Evolutionary conservation across 148 eudicot species (phyloP).

Genomic region (Rhododendron henanense): DNA sequence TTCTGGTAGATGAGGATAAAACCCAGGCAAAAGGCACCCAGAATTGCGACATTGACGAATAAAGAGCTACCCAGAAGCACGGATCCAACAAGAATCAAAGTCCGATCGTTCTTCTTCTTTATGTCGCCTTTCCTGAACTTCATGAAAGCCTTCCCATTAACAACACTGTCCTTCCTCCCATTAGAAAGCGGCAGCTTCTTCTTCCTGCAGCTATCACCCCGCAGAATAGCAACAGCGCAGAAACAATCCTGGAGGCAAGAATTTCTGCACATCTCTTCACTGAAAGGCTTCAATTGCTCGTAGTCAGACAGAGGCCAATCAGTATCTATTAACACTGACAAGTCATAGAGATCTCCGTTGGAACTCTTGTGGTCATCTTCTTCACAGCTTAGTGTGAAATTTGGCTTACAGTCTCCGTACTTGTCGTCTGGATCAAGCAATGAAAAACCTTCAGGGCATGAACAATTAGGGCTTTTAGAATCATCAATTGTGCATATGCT

Average conservation of each 20-base stretch:
- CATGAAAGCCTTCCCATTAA: background rate
- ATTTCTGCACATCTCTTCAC: slow-evolving; percentile 21
- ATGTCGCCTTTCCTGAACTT: background rate
- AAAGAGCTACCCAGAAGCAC: background rate
- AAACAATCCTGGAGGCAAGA: background rate
- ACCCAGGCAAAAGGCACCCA: background rate
- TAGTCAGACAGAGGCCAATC: slow-evolving; percentile 35
- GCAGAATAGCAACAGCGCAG: background rate
- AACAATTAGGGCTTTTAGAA: background rate
- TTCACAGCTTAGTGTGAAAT: slow-evolving; percentile 22
- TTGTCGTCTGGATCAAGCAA: slow-evolving; percentile 38
- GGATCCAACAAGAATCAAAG: background rate
- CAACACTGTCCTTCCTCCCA: background rate
- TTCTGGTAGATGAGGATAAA: slow-evolving; percentile 2
- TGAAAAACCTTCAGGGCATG: slow-evolving; percentile 15
- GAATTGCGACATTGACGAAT: background rate
- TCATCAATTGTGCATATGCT: slow-evolving; percentile 7
- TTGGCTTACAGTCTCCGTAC: slow-evolving; percentile 44
- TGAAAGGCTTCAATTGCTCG: slow-evolving; percentile 3
- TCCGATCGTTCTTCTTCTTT: background rate
- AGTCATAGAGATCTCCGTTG: slow-evolving; percentile 9
- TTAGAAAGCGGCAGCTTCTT: background rate
- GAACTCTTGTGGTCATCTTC: background rate
- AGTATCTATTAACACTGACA: slow-evolving; percentile 17
- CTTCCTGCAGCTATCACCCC: background rate